Evolutionary conservation across 2,329 filamentous ascomycete species (phyloP).

Genomic region (Aspergillus costaricaensis): DNA sequence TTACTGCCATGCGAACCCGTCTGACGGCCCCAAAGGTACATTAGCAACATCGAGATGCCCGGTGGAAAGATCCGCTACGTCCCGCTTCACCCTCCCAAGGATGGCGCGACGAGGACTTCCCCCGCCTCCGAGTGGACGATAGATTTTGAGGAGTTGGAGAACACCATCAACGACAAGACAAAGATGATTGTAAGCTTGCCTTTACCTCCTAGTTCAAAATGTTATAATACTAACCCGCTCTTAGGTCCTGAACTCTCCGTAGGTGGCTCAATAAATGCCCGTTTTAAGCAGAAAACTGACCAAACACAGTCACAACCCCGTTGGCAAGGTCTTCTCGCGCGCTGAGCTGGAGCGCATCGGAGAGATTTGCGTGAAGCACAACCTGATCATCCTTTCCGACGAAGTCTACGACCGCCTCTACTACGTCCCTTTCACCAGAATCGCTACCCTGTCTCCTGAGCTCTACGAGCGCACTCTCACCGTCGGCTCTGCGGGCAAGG

Average conservation of each 20-base stretch:
- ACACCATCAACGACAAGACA: constrained; percentile 78
- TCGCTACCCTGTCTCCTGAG: constrained; percentile 87
- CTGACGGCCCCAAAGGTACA: constrained; percentile 60
- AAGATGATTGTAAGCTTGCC: constrained; percentile 79
- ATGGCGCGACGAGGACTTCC: constrained; percentile 76
- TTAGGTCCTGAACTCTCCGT: constrained; percentile 56
- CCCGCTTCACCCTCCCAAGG: constrained; percentile 83
- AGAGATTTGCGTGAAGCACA: constrained; percentile 84
- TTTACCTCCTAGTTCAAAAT: no score
- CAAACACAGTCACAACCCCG: constrained; percentile 72
- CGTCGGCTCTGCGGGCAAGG: constrained; percentile 94
- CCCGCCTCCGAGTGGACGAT: constrained; percentile 87
- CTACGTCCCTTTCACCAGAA: constrained; percentile 92
- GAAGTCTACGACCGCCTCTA: constrained; percentile 94
- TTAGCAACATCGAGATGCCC: constrained; percentile 98
- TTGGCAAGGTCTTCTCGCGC: constrained; percentile 90
- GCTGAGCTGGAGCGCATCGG: constrained; percentile 83
- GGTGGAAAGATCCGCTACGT: constrained; percentile 95
- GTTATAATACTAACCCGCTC: no score
- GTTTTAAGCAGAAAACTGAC: constrained; percentile 13
- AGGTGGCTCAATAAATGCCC: constrained; percentile 3
- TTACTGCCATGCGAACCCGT: neutral
- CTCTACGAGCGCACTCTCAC: constrained; percentile 86
- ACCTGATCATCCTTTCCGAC: constrained; percentile 89
- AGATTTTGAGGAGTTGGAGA: constrained; percentile 79